Evolutionary conservation across 2,329 filamentous ascomycete species (phyloP).

Genomic region (Colletotrichum sp.): DNA sequence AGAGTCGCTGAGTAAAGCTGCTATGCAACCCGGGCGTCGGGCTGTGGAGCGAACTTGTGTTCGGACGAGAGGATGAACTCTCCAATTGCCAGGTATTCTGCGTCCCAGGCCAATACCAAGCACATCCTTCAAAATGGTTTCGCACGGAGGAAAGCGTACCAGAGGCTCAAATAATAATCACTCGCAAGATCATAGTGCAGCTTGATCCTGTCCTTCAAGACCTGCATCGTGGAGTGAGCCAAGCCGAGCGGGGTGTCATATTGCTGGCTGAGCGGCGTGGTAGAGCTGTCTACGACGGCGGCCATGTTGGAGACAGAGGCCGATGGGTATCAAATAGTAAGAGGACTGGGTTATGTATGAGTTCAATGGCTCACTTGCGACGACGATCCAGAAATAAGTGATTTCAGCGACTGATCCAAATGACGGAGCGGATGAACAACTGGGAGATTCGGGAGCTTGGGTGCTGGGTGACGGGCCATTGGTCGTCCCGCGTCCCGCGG

Average conservation of each 20-base stretch:
- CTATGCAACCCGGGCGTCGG: neutral
- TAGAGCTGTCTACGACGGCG: conserved; percentile 3
- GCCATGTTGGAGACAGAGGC: neutral
- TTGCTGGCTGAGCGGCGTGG: conserved; percentile 44
- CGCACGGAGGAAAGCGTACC: conserved; percentile 41
- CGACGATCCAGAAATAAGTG: neutral
- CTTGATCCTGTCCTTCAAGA: conserved; percentile 62
- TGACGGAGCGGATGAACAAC: neutral
- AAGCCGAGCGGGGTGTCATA: conserved; percentile 51
- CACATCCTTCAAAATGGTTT: neutral
- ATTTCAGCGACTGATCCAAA: neutral
- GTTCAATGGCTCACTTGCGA: neutral
- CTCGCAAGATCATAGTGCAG: conserved; percentile 66
- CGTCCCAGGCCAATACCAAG: neutral
- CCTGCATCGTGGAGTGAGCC: conserved; percentile 50
- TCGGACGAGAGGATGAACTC: neutral
- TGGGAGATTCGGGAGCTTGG: neutral
- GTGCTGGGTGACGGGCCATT: neutral
- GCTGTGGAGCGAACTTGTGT: neutral
- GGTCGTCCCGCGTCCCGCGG: neutral
- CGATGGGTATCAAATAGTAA: neutral
- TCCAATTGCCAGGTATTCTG: neutral
- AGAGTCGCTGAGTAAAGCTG: neutral
- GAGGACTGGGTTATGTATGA: neutral
- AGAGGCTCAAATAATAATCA: conserved; percentile 66